Conservation (phyloP, 176 grass and related monocot genomes). For the Alloteropsis semialata region DNA sequence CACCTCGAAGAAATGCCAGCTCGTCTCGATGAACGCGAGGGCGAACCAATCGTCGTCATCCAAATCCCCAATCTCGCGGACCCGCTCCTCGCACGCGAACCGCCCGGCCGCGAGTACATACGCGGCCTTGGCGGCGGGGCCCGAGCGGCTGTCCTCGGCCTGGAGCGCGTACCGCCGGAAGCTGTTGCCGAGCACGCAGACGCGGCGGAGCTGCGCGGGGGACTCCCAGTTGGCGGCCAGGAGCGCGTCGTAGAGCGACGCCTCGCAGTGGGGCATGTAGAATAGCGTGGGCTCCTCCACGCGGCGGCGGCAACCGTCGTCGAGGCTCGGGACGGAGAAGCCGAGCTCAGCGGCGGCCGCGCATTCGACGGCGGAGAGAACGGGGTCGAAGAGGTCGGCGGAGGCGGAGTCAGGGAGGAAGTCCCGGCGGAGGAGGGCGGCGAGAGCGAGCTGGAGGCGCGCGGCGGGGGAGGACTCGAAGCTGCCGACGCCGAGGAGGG, state of each 20-base stretch:
- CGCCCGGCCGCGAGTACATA: conserved; percentile 42
- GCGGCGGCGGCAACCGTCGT: conserved; percentile 61
- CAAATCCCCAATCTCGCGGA: conserved; percentile 33
- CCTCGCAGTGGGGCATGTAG: conserved; percentile 94
- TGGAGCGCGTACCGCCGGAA: conserved; percentile 51
- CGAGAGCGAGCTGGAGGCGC: conserved; percentile 64
- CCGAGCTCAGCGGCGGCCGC: conserved; percentile 51
- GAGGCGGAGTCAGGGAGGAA: conserved; percentile 26
- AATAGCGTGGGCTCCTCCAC: conserved; percentile 62
- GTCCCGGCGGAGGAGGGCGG: conserved; percentile 47
- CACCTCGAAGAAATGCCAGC: conserved; percentile 91
- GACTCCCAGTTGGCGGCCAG: conserved; percentile 68
- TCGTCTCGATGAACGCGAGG: conserved; percentile 75
- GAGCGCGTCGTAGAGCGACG: conserved; percentile 62
- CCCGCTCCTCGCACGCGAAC: conserved; percentile 53
- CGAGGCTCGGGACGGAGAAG: conserved; percentile 39
- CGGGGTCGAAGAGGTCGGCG: conserved; percentile 68
- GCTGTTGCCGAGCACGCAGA: conserved; percentile 75
- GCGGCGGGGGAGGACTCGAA: conserved; percentile 57
- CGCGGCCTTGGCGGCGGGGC: conserved; percentile 27
- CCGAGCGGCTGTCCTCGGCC: conserved; percentile 28
- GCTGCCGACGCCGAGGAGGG: conserved; percentile 72
- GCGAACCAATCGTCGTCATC: conserved; percentile 42
- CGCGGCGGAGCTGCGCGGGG: conserved; percentile 37
- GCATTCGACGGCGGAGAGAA: conserved; percentile 76